These are phyloP conservation scores for Lolium rigidum DNA, from an alignment of 176 grass and related monocot species.

Conservation along the genomic window DNA sequence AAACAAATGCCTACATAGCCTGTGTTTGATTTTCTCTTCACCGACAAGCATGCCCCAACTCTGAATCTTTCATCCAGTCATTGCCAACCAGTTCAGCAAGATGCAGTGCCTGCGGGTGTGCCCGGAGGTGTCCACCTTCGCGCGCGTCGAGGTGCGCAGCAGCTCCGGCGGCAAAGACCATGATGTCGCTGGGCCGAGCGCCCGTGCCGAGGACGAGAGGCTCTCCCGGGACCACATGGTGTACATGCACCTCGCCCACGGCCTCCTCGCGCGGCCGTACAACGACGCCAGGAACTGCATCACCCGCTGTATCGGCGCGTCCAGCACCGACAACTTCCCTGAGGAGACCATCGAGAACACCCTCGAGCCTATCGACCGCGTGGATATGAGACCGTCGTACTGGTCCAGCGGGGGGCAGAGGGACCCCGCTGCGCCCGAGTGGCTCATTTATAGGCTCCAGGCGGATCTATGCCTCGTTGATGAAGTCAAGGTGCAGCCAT, in stretches of 20 bases:
- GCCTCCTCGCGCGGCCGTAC: conserved; percentile 25
- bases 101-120: conserved; percentile 47
- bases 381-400: conserved; percentile 49
- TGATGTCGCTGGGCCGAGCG: conserved; percentile 30
- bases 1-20: background rate
- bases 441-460: conserved; percentile 49
- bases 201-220: conserved; percentile 21
- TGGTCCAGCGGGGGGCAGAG: conserved; percentile 67
- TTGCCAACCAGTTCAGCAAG: conserved; percentile 66
- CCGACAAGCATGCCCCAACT: background rate
- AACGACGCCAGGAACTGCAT: conserved; percentile 34
- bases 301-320: conserved; percentile 58
- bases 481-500: conserved; percentile 70
- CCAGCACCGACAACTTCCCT: conserved; percentile 69
- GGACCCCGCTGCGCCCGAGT: conserved; percentile 46
- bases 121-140: conserved; percentile 57
- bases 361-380: conserved; percentile 40
- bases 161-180: background rate
- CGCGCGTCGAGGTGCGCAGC: conserved; percentile 31
- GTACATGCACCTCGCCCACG: conserved; percentile 46
- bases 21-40: background rate
- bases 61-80: conserved; percentile 32
- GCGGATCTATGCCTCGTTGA: conserved; percentile 54
- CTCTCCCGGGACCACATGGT: conserved; percentile 45
- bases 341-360: conserved; percentile 72